Percentiles rank a stretch among this genome's conserved stretches.
Evolutionary conservation across 1,139 yeast species (phyloP).

Genomic region (Debaryomyces udenii): DNA sequence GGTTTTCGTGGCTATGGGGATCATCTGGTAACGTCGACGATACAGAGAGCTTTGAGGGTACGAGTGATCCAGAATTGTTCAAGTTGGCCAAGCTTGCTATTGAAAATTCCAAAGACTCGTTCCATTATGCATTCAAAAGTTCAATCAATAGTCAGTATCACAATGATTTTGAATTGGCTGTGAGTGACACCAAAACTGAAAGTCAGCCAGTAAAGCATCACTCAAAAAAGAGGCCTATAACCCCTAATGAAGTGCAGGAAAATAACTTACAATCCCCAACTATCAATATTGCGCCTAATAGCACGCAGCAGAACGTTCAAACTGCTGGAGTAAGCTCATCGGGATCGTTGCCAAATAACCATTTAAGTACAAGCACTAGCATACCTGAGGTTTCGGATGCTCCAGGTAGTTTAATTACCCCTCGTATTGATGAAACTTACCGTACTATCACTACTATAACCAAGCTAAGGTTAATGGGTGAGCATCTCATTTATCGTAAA

Average conservation of each 20-base stretch:
- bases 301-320: slow-evolving; percentile 1
- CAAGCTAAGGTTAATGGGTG: slow-evolving; percentile 38
- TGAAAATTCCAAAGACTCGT: slow-evolving; percentile 35
- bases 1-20: slow-evolving; percentile 31
- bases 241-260: slow-evolving; percentile 43
- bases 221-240: slow-evolving; percentile 36
- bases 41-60: slow-evolving; percentile 21
- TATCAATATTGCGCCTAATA: slow-evolving; percentile 1
- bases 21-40: slow-evolving; percentile 19
- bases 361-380: not conserved
- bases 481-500: slow-evolving; percentile 31
- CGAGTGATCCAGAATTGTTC: slow-evolving; percentile 31
- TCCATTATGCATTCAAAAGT: slow-evolving; percentile 40
- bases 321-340: not conserved
- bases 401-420: slow-evolving; percentile 19
- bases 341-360: not conserved
- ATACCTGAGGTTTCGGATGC: not conserved
- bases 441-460: slow-evolving; percentile 45
- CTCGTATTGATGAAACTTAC: slow-evolving; percentile 33
- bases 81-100: slow-evolving; percentile 39
- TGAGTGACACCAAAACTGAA: slow-evolving; percentile 44
- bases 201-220: slow-evolving; percentile 41
- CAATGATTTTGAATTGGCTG: slow-evolving; percentile 39
- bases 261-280: slow-evolving; percentile 9
- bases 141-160: slow-evolving; percentile 19